A percentile compares a stretch with the other conserved stretches of the same genome.
Conservation (phyloP, 2,329 filamentous ascomycete species). For the Xylariaceae sp. region DNA sequence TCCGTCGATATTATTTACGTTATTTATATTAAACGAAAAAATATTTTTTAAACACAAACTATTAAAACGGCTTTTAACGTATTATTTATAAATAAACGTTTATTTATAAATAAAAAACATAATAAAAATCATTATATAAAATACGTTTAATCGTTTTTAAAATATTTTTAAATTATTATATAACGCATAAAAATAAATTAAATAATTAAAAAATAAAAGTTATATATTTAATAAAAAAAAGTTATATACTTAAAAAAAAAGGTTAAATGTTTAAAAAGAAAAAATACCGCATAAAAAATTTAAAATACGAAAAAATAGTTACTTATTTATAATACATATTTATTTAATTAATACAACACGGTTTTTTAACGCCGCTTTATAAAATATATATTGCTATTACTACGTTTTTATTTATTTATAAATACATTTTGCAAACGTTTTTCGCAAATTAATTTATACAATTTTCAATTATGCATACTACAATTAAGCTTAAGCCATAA, state of each 20-base stretch:
- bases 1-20: too few relatives aligned
- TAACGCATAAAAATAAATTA: background rate
- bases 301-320: background rate
- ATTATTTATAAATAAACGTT: too few relatives aligned
- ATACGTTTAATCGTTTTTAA: too few relatives aligned
- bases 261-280: background rate
- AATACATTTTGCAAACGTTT: background rate
- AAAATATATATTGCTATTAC: background rate
- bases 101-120: too few relatives aligned
- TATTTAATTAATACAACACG: background rate
- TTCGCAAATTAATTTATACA: background rate
- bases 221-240: too few relatives aligned
- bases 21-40: too few relatives aligned
- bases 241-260: background rate
- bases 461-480: too few relatives aligned
- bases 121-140: too few relatives aligned
- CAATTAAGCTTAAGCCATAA: background rate
- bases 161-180: too few relatives aligned
- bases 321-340: background rate
- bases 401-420: background rate
- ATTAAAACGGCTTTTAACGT: too few relatives aligned
- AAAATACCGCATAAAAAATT: background rate
- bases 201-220: background rate
- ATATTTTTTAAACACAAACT: too few relatives aligned
- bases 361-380: too few relatives aligned